phyloP scores from a whole-genome alignment of 352 stramenopile genomes.

The Globisporangium sylvaticum region DNA sequence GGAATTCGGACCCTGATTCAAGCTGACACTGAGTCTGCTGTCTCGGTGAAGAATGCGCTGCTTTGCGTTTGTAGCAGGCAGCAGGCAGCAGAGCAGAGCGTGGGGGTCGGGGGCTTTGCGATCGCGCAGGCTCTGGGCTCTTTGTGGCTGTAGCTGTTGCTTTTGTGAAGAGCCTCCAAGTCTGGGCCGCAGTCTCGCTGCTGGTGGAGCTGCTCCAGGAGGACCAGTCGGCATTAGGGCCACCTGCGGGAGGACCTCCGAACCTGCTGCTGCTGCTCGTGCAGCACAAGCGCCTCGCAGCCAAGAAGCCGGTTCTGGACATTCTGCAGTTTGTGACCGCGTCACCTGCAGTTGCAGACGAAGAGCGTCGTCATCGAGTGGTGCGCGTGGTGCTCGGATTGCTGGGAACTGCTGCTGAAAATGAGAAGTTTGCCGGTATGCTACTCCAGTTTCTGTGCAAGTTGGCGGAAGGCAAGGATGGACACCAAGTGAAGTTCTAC shows the following conservation, averaged over 20 bases:
- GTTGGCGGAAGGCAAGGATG: background rate
- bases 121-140: background rate
- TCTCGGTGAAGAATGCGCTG: background rate
- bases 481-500: background rate
- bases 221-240: no score
- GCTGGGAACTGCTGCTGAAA: background rate
- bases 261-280: no score
- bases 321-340: no score
- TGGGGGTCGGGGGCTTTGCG: background rate
- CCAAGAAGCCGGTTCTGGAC: no score
- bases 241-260: no score
- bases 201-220: background rate
- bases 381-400: background rate
- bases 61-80: slow-evolving; percentile 13
- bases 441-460: background rate
- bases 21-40: background rate
- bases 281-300: no score
- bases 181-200: background rate
- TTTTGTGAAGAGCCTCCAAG: background rate
- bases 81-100: slow-evolving; percentile 28
- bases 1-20: background rate
- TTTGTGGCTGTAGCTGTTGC: background rate
- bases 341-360: no score
- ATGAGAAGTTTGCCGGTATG: background rate
- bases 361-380: background rate